Evolutionary conservation across 106 monocot genomes (phyloP), one percentile per base, ranked within the genome.

Genomic region (Narthecium ossifragum): DNA sequence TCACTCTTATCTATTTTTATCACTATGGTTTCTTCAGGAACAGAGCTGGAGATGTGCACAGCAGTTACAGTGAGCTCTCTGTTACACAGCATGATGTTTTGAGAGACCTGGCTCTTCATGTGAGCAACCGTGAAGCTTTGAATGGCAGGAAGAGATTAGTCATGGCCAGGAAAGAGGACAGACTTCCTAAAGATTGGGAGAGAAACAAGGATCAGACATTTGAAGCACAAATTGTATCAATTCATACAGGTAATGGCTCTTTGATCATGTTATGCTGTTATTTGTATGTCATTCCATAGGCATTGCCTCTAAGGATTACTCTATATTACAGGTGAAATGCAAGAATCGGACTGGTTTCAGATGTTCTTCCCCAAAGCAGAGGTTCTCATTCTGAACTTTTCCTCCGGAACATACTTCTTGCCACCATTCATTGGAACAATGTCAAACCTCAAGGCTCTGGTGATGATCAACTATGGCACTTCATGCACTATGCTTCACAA

Each of bases 1-100:
- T 50, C 18, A 18, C 0, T 21, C 2, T 57, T 67, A 21, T 6
- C 34, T 7, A 13, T 33, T 33, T 28, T 22, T 64, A 24, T 52
- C 21, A 3, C 52, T 18, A 9, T 32, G 34, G 22, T 15, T 59
- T 22, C 18, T 83, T 46, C 60, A 83, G 83, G 55, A 73, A 69
- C 56, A 77, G 69, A 37, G 77, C 73, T 17, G 82, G 82, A 51
- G 82, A 77, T 34, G 51, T 74, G 20, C 74, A 83, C 38, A 83
- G 74, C 64, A 70, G 62, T 47, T 83, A 78, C 26, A 70, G 66
- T 57, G 83, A 83, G 59, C 39, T 74, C 23, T 83, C 70, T 20
- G 73, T 83, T 26, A 78, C 78, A 15, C 83, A 83, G 29, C 83
- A 83, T 62, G 83, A 83, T 70, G 70, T 78, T 6, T 61, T 83